Base-by-base conservation (phyloP, 208 protist species). In the Crithidia fasciculata region DNA sequence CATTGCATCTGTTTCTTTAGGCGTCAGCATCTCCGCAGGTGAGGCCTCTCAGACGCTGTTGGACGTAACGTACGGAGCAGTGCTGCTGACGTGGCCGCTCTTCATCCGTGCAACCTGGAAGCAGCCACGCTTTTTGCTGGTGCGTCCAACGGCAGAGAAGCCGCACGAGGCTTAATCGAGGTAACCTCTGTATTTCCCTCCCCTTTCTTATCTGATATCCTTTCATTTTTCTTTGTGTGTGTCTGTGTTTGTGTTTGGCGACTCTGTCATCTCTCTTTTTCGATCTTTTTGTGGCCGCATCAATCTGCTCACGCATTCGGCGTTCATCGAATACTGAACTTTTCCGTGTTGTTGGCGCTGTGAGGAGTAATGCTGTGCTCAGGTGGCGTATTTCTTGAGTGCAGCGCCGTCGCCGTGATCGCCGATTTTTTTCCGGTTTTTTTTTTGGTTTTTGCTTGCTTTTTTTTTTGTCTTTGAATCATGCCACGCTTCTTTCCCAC, bases 61-160 rank as follows among this genome's bases (percentile, higher is more conserved):
- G 59, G 50, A 69, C 18, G 65, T 68, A 37, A 59, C 72, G 62
- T 44, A 80, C 49, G 69, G 70, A 43, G 43, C 72, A 2, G 55
- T 74, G 36, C 44, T 86, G 60, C 36, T 64, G 2, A 45, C 69
- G 44, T 84, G 72, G 76, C 63, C 62, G 18, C 9, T 69, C 6
- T 78, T 90, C 13, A 40, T 85, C 12, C 44, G 73, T 4, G 58
- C 61, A n/a, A 89, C 84, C 65, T 81, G 80, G 77, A 69, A 49
- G 37, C 78, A 83, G 40, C 64, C 55, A 8, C 53, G 44, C 7
- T 88, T 88, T 64, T 39, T 49, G 15, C 69, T 74, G 0, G 67
- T 83, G 15, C 56, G 62, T 16, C 61, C 43, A 4, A 45, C 5
- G 12, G 54, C 62, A 6, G 41, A 68, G 41, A 89, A 87, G 66